Evolutionary conservation across 2,329 filamentous ascomycete species (phyloP).

Genomic region (Venturia asperata): DNA sequence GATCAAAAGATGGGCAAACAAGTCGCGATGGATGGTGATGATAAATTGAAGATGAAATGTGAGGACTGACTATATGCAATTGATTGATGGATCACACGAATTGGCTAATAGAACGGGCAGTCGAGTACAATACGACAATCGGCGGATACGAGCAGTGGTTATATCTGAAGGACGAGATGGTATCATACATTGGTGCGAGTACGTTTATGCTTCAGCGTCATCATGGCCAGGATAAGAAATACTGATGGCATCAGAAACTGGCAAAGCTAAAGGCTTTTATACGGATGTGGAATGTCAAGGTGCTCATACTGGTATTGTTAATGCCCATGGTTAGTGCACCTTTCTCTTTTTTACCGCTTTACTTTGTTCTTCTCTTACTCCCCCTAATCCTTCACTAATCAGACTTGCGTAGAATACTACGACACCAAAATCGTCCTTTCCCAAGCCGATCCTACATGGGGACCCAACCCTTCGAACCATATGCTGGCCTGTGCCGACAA

Average conservation of each 20-base stretch:
- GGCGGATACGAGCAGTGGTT: slow-evolving; percentile 18
- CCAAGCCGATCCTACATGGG: slow-evolving; percentile 10
- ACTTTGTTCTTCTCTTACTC: neutral
- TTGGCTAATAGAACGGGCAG: neutral
- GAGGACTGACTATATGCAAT: neutral
- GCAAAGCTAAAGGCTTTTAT: slow-evolving; percentile 17
- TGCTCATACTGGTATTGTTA: slow-evolving; percentile 10
- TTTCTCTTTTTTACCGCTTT: neutral
- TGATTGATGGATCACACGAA: neutral
- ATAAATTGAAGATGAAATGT: slow-evolving; percentile 17
- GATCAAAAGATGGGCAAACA: slow-evolving; percentile 14
- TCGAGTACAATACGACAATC: slow-evolving; percentile 12
- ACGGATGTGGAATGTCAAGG: slow-evolving; percentile 15
- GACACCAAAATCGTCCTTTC: slow-evolving; percentile 16
- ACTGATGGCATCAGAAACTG: slow-evolving; percentile 11
- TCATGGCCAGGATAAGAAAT: no score
- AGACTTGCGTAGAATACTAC: neutral
- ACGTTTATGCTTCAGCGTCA: neutral
- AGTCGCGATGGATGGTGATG: slow-evolving; percentile 11
- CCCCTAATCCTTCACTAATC: neutral
- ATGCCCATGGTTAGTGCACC: neutral
- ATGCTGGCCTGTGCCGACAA: slow-evolving; percentile 13
- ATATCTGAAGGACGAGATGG: slow-evolving; percentile 11
- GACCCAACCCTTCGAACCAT: neutral
- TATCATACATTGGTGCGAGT: slow-evolving; percentile 12